A percentile compares a stretch with the other conserved stretches of the same genome.
Conservation (phyloP, 2,329 filamentous ascomycete genomes). For the Graphilbum ipis-grandicollis region DNA sequence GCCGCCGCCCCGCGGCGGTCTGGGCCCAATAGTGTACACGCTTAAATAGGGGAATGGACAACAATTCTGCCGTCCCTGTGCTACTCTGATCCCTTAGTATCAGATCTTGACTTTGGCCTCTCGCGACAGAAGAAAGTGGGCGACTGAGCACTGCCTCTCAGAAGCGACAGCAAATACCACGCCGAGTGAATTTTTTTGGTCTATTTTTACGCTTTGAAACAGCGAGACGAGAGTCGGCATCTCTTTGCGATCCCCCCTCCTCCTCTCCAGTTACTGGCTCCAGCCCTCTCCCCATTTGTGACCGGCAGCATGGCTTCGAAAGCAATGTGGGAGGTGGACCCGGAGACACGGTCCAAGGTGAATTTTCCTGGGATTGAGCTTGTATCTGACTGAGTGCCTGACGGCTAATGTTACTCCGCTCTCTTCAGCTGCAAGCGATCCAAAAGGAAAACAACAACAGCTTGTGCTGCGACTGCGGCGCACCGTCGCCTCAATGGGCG, state of each 20-base stretch:
- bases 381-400: too few relatives aligned
- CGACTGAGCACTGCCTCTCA: too few relatives aligned
- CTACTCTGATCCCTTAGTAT: too few relatives aligned
- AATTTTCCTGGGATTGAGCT: conserved; percentile 7
- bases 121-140: too few relatives aligned
- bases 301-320: conserved; percentile 49
- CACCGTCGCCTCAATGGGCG: conserved; percentile 95
- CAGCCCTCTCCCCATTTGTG: too few relatives aligned
- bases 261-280: too few relatives aligned
- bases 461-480: conserved; percentile 84
- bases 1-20: background rate
- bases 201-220: too few relatives aligned
- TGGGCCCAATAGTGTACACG: conserved; percentile 1
- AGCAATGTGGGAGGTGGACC: conserved; percentile 96
- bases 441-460: conserved; percentile 84
- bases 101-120: too few relatives aligned
- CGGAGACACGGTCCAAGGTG: conserved; percentile 91
- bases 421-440: conserved; percentile 60
- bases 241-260: too few relatives aligned
- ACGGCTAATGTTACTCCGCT: too few relatives aligned
- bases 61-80: too few relatives aligned
- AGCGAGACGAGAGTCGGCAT: too few relatives aligned
- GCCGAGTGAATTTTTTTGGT: background rate
- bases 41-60: background rate
- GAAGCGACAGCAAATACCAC: background rate